phyloP scores from a whole-genome alignment of 129 eudicot species.

The carrot (Daucus carota) region DH1_v3.0 NC_030385.2:8430001-8430500 shows the following conservation, averaged over 20 bases:
- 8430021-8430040: not conserved
- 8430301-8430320: not conserved
- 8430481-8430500: conserved; percentile 6
- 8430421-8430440: not conserved
- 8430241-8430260: not conserved
- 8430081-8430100: not conserved
- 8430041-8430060: not conserved
- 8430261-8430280: not conserved
- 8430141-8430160: not conserved
- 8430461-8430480: not conserved
- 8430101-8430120: not conserved
- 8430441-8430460: not conserved
- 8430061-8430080: not conserved
- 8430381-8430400: conserved; percentile 2
- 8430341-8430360: not conserved
- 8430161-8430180: not conserved
- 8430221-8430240: not conserved
- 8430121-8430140: not conserved
- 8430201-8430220: not conserved
- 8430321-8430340: not conserved
- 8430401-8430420: not conserved
- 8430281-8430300: not conserved
- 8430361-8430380: conserved; percentile 13
- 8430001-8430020: not conserved
- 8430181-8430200: not conserved